Percentiles rank a stretch among this genome's conserved stretches.
Conservation (phyloP, 768 basidiomycete species). For the Pleurotus ostreatus region DNA sequence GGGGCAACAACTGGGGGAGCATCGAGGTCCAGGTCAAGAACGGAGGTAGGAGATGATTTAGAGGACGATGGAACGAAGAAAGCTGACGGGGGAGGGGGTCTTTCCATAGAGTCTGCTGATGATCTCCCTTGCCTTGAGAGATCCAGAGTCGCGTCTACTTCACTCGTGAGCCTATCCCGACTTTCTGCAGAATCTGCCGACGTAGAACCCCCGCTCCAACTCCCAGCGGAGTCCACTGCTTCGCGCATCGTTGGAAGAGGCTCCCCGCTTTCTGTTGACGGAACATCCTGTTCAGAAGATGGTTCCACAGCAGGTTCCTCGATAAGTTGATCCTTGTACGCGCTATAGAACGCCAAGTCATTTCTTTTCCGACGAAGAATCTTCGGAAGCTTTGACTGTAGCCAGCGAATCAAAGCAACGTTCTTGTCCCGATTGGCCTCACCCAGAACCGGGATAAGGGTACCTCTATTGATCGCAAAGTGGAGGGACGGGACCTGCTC, state of each 20-base stretch:
- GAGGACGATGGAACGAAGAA: constrained; percentile 3
- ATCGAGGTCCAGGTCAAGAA: constrained; percentile 35
- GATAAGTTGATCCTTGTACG: constrained; percentile 21
- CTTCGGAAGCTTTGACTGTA: constrained; percentile 40
- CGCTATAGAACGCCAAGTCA: constrained; percentile 39
- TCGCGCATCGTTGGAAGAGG: no score
- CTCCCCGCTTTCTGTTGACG: background rate
- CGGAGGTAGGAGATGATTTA: constrained; percentile 8
- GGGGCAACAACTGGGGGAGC: constrained; percentile 17
- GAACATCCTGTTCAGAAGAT: background rate
- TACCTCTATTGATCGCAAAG: constrained; percentile 50
- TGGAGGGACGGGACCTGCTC: constrained; percentile 42
- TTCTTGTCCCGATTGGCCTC: constrained; percentile 57
- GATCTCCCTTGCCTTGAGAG: no score
- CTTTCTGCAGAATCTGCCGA: no score
- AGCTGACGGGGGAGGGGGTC: background rate
- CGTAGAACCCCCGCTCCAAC: no score
- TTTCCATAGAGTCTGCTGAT: background rate
- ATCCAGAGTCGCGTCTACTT: no score
- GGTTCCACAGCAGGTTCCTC: background rate
- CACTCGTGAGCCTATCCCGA: no score
- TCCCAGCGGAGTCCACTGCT: no score
- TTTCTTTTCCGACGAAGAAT: constrained; percentile 46
- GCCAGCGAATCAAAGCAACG: constrained; percentile 57
- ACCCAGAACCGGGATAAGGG: constrained; percentile 55